Evolutionary conservation across 306 rosid genomes (phyloP), one percentile per base, ranked within the genome.

Genomic region (Rubus parviflorus): DNA sequence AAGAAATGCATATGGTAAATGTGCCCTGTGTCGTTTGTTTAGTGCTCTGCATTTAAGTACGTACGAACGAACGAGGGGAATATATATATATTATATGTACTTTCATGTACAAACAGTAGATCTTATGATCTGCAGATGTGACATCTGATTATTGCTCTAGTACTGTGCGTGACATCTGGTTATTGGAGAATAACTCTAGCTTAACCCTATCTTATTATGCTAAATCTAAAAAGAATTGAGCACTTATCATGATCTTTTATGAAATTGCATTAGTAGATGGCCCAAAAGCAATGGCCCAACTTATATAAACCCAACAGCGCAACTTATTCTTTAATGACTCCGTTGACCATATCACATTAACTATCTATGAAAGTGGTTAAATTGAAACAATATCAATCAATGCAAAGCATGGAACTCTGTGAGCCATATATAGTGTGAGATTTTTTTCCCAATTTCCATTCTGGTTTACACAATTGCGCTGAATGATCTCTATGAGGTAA

Each of bases 161-260:
- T 19, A 51, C n/a, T 71, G 62, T 37, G 52, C 48, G 12, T 71
- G 75, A 35, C 19, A 52, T 71, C 63, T 37, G n/a, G n/a, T n/a
- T n/a, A n/a, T 52, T 52, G 63, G 60, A 51, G 46, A 51, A 53
- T 30, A 51, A 52, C 46, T 22, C n/a, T 51, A 37, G 6, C 12
- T 51, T 30, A 30, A 30, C 35, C 35, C 35, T 30, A 30, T 2
- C 35, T 2, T 30, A 30, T 30, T 30, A 30, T 30, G 35, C 35
- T 30, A 30, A 30, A 30, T 30, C 2, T 30, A 30, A 30, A 30
- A 30, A 30, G 35, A 30, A 2, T 30, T 30, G 35, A 30, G 7
- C 57, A 1, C 57, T 51, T 51, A 15, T 16, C 57, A 14, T 17
- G 2, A 3, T 16, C 7, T 51, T 51, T 5, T 16, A 42, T 42